These are phyloP conservation scores for Symbiodinium pilosum DNA, from an alignment of 73 alveolate species.

Conservation along the genomic window DNA sequence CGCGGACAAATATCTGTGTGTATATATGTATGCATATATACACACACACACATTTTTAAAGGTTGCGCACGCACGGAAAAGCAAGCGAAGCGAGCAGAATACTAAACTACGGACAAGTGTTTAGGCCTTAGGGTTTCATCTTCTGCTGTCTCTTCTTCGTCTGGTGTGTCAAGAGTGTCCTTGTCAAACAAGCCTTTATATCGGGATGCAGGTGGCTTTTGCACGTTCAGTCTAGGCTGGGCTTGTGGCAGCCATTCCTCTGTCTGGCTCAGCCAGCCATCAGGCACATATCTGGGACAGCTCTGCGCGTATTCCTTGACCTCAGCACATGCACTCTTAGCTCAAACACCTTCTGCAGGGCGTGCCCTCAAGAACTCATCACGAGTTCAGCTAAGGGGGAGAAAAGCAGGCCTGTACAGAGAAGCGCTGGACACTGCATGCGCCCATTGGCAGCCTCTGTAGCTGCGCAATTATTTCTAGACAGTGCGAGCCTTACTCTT, in stretches of 20 bases:
- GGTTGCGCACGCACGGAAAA: too few species aligned
- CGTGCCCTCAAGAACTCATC: neutral
- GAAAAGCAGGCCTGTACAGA: neutral
- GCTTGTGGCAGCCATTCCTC: slow-evolving; percentile 14
- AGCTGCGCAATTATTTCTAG: neutral
- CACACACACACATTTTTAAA: too few species aligned
- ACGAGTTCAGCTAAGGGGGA: neutral
- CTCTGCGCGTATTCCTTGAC: neutral
- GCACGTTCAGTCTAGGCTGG: neutral
- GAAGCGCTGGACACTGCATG: neutral
- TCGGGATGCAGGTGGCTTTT: neutral
- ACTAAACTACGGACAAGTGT: too few species aligned
- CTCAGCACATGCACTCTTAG: neutral
- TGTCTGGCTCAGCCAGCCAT: neutral
- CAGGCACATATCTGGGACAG: neutral
- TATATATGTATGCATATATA: too few species aligned
- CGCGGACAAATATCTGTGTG: too few species aligned
- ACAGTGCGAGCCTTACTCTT: neutral
- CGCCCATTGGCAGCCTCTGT: neutral
- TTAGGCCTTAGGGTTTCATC: too few species aligned
- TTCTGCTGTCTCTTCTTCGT: too few species aligned
- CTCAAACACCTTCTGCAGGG: neutral
- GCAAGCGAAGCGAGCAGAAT: too few species aligned
- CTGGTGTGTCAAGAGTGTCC: too few species aligned
- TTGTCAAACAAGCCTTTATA: too few species aligned